Percentiles rank a stretch among this genome's conserved stretches.
phyloP scores from a whole-genome alignment of 2,329 filamentous ascomycete genomes.

The Fusarium udum region DNA sequence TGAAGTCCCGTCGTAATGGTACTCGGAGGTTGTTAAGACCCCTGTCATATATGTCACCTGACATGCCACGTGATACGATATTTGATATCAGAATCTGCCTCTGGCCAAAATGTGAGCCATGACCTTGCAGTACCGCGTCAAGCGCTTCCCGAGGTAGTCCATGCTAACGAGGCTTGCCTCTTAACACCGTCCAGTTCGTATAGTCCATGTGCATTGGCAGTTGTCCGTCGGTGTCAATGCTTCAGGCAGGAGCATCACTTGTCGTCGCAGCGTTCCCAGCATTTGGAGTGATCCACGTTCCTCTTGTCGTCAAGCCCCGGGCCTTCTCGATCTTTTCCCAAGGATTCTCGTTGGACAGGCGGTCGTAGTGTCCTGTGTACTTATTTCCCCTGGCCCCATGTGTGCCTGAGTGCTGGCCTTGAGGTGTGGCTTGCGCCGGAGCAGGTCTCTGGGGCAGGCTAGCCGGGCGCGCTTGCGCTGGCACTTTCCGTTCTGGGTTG shows the following conservation, averaged over 20 bases:
- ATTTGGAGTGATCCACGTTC: slow-evolving; percentile 54
- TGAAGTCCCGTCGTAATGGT: slow-evolving; percentile 6
- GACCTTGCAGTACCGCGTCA: background rate
- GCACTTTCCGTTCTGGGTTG: slow-evolving; percentile 7
- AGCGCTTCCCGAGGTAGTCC: no score
- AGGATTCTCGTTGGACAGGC: slow-evolving; percentile 75
- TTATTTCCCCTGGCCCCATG: slow-evolving; percentile 53
- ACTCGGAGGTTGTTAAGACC: slow-evolving; percentile 30
- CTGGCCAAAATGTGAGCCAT: background rate
- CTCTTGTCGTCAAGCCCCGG: slow-evolving; percentile 54
- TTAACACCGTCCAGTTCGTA: background rate
- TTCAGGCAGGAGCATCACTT: slow-evolving; percentile 24
- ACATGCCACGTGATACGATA: slow-evolving; percentile 8
- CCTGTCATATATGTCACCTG: slow-evolving; percentile 34
- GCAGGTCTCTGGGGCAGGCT: slow-evolving; percentile 48
- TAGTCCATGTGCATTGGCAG: background rate
- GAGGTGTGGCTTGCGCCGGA: background rate
- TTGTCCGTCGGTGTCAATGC: background rate
- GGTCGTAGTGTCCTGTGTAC: slow-evolving; percentile 75
- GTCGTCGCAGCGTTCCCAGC: slow-evolving; percentile 1
- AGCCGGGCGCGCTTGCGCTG: slow-evolving; percentile 46
- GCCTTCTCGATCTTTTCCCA: slow-evolving; percentile 69
- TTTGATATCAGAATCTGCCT: background rate
- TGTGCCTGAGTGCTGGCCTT: slow-evolving; percentile 19
- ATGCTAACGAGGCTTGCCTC: no score